Evolutionary conservation across 2,329 filamentous ascomycete species (phyloP).

Genomic region (Anthostomella pinea): DNA sequence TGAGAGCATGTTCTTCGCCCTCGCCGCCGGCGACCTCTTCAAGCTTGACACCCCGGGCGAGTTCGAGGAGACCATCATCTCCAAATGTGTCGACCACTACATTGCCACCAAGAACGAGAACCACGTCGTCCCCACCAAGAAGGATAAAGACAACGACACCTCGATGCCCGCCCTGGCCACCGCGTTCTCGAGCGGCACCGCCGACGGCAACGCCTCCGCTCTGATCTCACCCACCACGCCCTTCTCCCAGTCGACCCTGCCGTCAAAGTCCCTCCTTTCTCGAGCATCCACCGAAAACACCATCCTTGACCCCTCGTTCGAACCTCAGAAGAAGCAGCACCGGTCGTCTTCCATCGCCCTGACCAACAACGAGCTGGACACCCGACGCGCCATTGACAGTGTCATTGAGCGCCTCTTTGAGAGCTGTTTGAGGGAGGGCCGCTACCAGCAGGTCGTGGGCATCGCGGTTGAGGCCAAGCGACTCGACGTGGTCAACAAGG

Average conservation of each 20-base stretch:
- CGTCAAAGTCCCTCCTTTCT: conserved; percentile 92
- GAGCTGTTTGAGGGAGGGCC: conserved; percentile 78
- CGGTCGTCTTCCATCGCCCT: conserved; percentile 62
- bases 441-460: conserved; percentile 93
- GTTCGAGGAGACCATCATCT: conserved; percentile 98
- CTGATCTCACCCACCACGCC: conserved; percentile 87
- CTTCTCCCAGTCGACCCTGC: conserved; percentile 89
- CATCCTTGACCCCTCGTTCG: conserved; percentile 57
- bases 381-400: conserved; percentile 74
- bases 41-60: conserved; percentile 87
- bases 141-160: conserved; percentile 29
- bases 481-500: conserved; percentile 77
- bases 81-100: conserved; percentile 97
- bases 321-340: conserved; percentile 51
- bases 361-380: conserved; percentile 60
- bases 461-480: conserved; percentile 95
- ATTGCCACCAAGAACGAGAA: conserved; percentile 68
- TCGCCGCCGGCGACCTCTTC: conserved; percentile 92
- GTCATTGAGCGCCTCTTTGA: conserved; percentile 91
- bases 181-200: conserved; percentile 66
- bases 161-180: conserved; percentile 71
- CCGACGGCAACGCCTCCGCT: conserved; percentile 64
- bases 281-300: conserved; percentile 68
- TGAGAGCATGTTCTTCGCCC: conserved; percentile 97
- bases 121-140: conserved; percentile 42